Conservation (phyloP, 805 yeast genomes). For the Kazachstania kunashirensis region DNA sequence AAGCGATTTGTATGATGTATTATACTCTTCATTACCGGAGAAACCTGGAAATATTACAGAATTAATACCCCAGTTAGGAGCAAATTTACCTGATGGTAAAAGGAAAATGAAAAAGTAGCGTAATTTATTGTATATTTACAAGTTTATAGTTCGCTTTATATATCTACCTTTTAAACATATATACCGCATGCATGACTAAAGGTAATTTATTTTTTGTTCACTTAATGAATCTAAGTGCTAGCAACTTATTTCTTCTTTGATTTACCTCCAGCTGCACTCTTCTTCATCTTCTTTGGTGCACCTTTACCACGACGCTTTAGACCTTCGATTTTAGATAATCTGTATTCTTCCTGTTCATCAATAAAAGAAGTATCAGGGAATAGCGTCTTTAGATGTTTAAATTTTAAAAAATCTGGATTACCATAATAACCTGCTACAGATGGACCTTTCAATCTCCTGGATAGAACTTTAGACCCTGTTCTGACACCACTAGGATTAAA, state of each 20-base stretch:
- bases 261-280: conserved; percentile 32
- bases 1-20: conserved; percentile 37
- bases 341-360: conserved; percentile 61
- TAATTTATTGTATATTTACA: conserved; percentile 3
- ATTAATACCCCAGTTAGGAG: conserved; percentile 7
- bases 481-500: conserved; percentile 58
- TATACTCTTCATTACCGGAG: conserved; percentile 45
- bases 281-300: conserved; percentile 69
- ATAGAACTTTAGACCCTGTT: conserved; percentile 64
- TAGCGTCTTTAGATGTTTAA: conserved; percentile 47
- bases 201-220: neutral
- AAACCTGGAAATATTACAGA: conserved; percentile 22
- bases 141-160: neutral
- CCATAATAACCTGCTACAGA: conserved; percentile 66
- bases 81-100: conserved; percentile 2
- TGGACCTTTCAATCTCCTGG: conserved; percentile 64
- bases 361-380: conserved; percentile 42
- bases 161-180: neutral
- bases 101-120: too few species aligned
- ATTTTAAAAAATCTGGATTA: conserved; percentile 56
- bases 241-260: conserved; percentile 29
- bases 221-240: neutral
- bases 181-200: conserved; percentile 1
- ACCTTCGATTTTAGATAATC: conserved; percentile 52
- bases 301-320: conserved; percentile 84